Evolutionary conservation across 495 filamentous ascomycete genomes (phyloP).

Genomic region (Talaromyces stipitatus): DNA sequence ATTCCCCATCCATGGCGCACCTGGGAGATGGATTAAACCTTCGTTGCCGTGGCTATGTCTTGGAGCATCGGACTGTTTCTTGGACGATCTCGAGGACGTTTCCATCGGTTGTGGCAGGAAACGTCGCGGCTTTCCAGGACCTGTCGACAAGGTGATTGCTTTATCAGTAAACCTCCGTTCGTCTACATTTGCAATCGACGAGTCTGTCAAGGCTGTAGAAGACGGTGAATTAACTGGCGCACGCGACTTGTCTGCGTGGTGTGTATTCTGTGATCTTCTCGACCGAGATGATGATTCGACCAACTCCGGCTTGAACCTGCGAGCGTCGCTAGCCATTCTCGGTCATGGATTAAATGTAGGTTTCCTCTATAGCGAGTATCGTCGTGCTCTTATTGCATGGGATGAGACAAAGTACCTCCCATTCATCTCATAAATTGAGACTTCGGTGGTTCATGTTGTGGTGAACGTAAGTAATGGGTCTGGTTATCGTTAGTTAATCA

Average conservation of each 20-base stretch:
- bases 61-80: conserved; percentile 37
- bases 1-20: conserved; percentile 1
- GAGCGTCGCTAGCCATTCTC: conserved; percentile 4
- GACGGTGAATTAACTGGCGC: conserved; percentile 7
- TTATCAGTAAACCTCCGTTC: background rate
- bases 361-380: too few relatives aligned
- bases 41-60: conserved; percentile 33
- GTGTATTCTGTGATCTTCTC: background rate
- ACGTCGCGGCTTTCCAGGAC: conserved; percentile 24
- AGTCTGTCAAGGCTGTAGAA: background rate
- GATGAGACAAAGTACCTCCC: background rate
- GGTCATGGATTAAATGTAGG: background rate
- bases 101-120: conserved; percentile 63
- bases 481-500: background rate
- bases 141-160: background rate
- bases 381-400: background rate
- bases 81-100: conserved; percentile 52
- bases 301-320: conserved; percentile 6
- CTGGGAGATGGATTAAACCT: background rate
- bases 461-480: background rate
- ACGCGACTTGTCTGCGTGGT: background rate
- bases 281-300: conserved; percentile 5
- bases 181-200: background rate
- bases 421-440: background rate
- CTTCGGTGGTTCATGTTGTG: background rate